Conservation (phyloP, 2,329 filamentous ascomycete species). For the Fusarium robinianum region DNA sequence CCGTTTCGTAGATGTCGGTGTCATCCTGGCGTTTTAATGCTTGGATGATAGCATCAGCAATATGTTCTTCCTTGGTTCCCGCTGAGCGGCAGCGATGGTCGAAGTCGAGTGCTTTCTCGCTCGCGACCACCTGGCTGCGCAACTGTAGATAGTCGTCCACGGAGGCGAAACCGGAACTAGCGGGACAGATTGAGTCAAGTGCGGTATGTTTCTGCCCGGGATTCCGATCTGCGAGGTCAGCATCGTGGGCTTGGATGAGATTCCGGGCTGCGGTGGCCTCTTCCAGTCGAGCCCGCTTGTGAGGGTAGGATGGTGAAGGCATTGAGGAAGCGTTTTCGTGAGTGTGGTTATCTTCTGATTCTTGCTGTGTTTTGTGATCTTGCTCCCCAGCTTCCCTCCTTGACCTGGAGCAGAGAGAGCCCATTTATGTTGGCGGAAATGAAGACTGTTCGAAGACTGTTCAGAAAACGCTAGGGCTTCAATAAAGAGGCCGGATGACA, state of each 20-base stretch:
- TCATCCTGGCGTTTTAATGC: constrained; percentile 45
- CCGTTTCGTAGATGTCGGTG: constrained; percentile 42
- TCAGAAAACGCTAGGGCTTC: no score
- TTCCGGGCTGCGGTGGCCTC: constrained; percentile 32
- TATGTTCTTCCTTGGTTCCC: constrained; percentile 43
- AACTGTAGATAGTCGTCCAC: constrained; percentile 39
- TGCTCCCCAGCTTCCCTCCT: constrained; percentile 15
- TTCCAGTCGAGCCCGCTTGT: constrained; percentile 9
- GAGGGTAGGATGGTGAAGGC: background rate
- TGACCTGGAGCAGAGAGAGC: constrained; percentile 36
- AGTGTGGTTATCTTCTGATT: constrained; percentile 9
- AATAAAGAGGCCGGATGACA: background rate
- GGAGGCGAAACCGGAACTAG: constrained; percentile 9
- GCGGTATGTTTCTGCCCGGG: background rate
- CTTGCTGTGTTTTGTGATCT: constrained; percentile 9
- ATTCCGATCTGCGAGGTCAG: constrained; percentile 22
- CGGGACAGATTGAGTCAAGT: background rate
- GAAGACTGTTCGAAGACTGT: no score
- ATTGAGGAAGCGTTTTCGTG: constrained; percentile 12
- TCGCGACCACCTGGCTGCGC: constrained; percentile 38
- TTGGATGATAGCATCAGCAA: constrained; percentile 48
- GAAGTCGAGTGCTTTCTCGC: constrained; percentile 47
- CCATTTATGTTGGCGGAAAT: constrained; percentile 32
- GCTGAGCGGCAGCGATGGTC: constrained; percentile 43
- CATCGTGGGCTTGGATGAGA: constrained; percentile 36